A percentile compares a stretch with the other conserved stretches of the same genome.
Conservation (phyloP, 2,329 filamentous ascomycete species). For the Fusarium incarnatum region DNA sequence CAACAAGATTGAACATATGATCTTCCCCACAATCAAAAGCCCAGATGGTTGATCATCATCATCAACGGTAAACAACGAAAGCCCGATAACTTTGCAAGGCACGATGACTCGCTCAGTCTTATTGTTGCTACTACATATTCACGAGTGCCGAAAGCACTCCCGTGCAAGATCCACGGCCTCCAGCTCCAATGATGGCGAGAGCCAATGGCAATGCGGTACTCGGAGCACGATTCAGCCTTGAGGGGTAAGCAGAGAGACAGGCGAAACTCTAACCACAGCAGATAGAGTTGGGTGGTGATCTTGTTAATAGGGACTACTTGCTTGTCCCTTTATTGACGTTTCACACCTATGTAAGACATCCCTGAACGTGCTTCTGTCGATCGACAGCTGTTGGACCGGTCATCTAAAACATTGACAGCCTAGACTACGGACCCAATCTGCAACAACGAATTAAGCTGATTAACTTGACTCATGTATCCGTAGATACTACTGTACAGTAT, state of each 20-base stretch:
- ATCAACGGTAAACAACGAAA: constrained; percentile 8
- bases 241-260: constrained; percentile 22
- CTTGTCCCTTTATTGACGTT: constrained; percentile 17
- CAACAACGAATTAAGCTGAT: constrained; percentile 3
- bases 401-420: neutral
- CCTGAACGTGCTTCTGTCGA: neutral
- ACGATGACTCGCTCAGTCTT: constrained; percentile 25
- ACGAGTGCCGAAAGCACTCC: constrained; percentile 7
- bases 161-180: neutral
- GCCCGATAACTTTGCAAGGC: neutral
- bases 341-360: constrained; percentile 3
- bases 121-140: neutral
- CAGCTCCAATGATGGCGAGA: constrained; percentile 34
- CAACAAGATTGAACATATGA: constrained; percentile 7
- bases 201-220: constrained; percentile 6
- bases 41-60: constrained; percentile 3
- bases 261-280: constrained; percentile 23
- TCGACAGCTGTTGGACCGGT: constrained; percentile 2
- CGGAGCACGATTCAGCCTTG: constrained; percentile 29
- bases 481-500: neutral
- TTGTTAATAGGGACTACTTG: constrained; percentile 7
- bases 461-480: constrained; percentile 31
- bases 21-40: constrained; percentile 23
- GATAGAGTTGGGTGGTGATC: constrained; percentile 22
- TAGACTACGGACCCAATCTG: neutral